Base-by-base conservation (phyloP, 2,329 filamentous ascomycete species). In the Trichophyton rubrum region DNA sequence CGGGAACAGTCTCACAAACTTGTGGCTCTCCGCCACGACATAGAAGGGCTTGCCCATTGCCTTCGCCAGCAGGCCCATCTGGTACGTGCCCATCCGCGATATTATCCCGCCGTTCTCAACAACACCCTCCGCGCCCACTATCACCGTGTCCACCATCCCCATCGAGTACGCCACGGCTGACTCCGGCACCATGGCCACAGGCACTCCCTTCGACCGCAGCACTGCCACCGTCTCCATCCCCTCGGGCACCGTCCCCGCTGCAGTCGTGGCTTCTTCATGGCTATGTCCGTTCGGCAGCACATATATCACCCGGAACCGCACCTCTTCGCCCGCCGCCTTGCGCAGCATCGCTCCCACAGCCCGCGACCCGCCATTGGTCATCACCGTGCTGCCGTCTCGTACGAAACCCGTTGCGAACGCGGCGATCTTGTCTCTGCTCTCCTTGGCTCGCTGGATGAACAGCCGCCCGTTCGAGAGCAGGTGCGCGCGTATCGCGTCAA, bases 91-190 rank as follows among this genome's bases (percentile, higher is more conserved):
- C 75, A 97, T 82, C 56, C 91, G 80, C 24, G 88, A 92, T 66
- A 99, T 89, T 67, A 97, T 87, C 41, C 92, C 92, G 57, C 93
- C 93, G 70, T 96, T 95, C 70, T 95, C 89, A 20, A 95, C 89
- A 15, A 97, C 90, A 45, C 90, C 91, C 73, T 97, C 92, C 0
- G 84, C 76, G 51, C 84, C 84, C 1, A 85, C 82, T 64, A 86
- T 83, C 17, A 84, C 80, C 71, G 82, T 82, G 59, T 90, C 84
- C 13, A 93, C 86, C 70, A 84, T 85, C 15, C 82, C 80, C 73
- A 97, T 82, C 47, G 87, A 85, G 71, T 95, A 91, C 38, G 89
- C 90, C 7, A 90, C 84, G 2, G 87, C 87, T 3, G 85, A 84
- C 59, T 88, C 84, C 2, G 84, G 81, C 49, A 97, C 89, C 0